A percentile compares a stretch with the other conserved stretches of the same genome.
Conservation (phyloP, 1,139 yeast species). For the Sugiyamaella novakii region DNA sequence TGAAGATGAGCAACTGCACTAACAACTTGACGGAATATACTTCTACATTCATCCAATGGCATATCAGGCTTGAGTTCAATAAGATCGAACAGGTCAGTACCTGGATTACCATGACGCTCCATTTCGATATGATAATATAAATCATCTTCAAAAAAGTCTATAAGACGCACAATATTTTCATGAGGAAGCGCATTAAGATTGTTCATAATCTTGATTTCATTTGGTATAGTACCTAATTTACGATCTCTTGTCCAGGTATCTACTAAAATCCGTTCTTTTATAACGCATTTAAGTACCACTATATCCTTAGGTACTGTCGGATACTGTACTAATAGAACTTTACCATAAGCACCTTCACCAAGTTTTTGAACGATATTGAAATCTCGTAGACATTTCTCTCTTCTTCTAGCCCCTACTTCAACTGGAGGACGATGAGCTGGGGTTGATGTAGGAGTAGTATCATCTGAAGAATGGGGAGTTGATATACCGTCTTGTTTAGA, state of each 20-base stretch:
- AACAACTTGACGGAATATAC: slow-evolving; percentile 77
- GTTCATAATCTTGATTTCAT: slow-evolving; percentile 91
- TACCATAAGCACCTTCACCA: slow-evolving; percentile 98
- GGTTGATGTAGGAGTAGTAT: background rate
- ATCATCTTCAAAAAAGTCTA: slow-evolving; percentile 91
- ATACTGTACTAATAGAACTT: slow-evolving; percentile 79
- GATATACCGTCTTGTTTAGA: background rate
- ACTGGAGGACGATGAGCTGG: slow-evolving; percentile 19
- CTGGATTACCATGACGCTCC: slow-evolving; percentile 85
- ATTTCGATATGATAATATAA: slow-evolving; percentile 87
- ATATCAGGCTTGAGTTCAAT: slow-evolving; percentile 82
- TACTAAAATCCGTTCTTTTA: slow-evolving; percentile 87
- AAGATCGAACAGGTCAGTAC: slow-evolving; percentile 86
- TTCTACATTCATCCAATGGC: slow-evolving; percentile 73
- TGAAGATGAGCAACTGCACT: slow-evolving; percentile 82
- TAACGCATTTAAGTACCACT: slow-evolving; percentile 83
- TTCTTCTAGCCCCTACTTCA: slow-evolving; percentile 42
- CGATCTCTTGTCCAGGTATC: slow-evolving; percentile 98
- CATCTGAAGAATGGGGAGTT: background rate
- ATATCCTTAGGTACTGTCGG: slow-evolving; percentile 61
- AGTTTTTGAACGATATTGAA: slow-evolving; percentile 70
- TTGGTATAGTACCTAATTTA: slow-evolving; percentile 86
- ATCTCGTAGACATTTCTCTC: slow-evolving; percentile 65
- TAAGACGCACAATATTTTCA: slow-evolving; percentile 77
- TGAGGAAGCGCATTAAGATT: slow-evolving; percentile 70